Evolutionary conservation across 306 rosid species (phyloP).

Genomic region (Hippophae rhamnoides): DNA sequence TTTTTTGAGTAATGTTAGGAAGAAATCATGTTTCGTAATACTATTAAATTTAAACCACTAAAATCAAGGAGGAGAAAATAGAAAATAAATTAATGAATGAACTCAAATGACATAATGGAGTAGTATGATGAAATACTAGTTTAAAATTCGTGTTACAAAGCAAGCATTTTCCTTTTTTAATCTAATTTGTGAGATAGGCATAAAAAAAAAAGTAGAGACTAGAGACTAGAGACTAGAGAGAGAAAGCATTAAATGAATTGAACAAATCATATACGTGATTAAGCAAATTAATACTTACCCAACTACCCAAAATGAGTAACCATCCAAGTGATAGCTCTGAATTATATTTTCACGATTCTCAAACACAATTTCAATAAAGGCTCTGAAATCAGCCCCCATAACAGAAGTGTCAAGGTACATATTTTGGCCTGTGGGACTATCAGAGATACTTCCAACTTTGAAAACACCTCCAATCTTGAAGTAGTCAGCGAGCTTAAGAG

Average conservation of each 20-base stretch:
- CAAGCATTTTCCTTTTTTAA: no score
- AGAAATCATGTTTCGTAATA: no score
- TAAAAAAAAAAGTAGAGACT: not conserved
- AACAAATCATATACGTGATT: not conserved
- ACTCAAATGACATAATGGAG: no score
- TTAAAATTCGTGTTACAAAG: no score
- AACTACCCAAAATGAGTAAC: conserved; percentile 89
- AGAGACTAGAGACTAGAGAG: not conserved
- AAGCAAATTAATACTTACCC: conserved; percentile 54
- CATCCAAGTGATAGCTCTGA: conserved; percentile 83
- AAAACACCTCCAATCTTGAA: conserved; percentile 70
- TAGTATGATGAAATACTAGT: no score
- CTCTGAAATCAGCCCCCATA: conserved; percentile 73
- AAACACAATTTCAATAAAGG: conserved; percentile 74
- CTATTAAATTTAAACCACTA: no score
- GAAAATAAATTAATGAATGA: no score
- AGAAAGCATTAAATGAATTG: no score
- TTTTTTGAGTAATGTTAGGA: no score
- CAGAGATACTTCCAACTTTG: conserved; percentile 63
- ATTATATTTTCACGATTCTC: conserved; percentile 59
- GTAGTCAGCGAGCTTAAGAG: conserved; percentile 80
- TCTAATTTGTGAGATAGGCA: not conserved
- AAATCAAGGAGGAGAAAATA: no score
- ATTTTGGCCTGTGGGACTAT: conserved; percentile 34
- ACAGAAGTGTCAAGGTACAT: conserved; percentile 79